Conservation (phyloP, 1,284 basidiomycete genomes). For the Pseudozyma thailandica region DNA sequence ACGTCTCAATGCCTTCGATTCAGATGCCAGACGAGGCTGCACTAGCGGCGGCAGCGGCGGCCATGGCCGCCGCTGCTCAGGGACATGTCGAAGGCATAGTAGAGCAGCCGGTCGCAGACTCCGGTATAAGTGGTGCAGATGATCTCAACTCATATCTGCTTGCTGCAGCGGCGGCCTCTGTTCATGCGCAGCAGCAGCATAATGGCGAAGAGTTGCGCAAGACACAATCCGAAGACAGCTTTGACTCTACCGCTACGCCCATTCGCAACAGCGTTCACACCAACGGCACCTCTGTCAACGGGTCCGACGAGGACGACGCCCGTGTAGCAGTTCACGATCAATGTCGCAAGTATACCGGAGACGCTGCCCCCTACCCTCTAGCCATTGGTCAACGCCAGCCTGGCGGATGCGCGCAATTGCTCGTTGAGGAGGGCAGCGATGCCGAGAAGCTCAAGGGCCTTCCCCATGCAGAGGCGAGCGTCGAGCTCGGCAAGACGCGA, state of each 20-base stretch:
- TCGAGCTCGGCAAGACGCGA: slow-evolving; percentile 44
- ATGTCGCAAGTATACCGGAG: slow-evolving; percentile 33
- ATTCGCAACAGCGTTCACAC: slow-evolving; percentile 14
- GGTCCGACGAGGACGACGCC: slow-evolving; percentile 19
- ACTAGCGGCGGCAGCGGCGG: slow-evolving; percentile 43
- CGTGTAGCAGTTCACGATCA: slow-evolving; percentile 18
- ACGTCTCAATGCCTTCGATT: slow-evolving; percentile 13
- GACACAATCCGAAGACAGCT: slow-evolving; percentile 14
- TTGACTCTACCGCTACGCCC: slow-evolving; percentile 12
- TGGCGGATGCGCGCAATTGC: slow-evolving; percentile 15
- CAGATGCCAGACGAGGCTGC: slow-evolving; percentile 39
- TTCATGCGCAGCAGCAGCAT: slow-evolving; percentile 43
- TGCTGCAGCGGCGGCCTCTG: slow-evolving; percentile 48
- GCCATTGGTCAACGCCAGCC: slow-evolving; percentile 25
- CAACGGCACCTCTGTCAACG: slow-evolving; percentile 29
- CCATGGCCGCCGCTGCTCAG: slow-evolving; percentile 44
- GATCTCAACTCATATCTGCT: slow-evolving; percentile 50
- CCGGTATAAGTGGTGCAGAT: slow-evolving; percentile 4
- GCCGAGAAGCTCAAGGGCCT: slow-evolving; percentile 1
- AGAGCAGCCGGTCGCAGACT: slow-evolving; percentile 3
- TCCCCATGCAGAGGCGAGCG: slow-evolving; percentile 15
- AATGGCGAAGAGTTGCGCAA: slow-evolving; percentile 9
- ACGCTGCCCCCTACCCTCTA: slow-evolving; percentile 35
- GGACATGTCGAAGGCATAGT: neutral
- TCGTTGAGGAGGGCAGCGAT: slow-evolving; percentile 1